These are phyloP conservation scores for Sanghuangporus weigelae DNA, from an alignment of 1,284 basidiomycete genomes.

Conservation along the genomic window DNA sequence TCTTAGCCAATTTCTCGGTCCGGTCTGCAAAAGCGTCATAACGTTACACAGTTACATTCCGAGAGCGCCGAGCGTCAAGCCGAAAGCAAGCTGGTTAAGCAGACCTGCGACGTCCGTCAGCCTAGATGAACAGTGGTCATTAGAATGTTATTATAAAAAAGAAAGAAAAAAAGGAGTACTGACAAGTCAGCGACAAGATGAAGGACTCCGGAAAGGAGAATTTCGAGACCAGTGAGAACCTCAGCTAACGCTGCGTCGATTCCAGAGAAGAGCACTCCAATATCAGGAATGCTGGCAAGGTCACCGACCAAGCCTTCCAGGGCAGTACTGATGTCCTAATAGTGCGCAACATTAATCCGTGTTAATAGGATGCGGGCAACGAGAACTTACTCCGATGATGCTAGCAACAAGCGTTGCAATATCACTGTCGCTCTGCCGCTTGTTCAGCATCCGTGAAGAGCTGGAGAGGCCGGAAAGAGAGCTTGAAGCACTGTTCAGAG, in stretches of 20 bases:
- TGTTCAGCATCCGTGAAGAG: neutral
- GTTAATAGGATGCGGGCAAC: neutral
- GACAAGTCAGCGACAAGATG: conserved; percentile 18
- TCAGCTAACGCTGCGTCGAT: conserved; percentile 19
- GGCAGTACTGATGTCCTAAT: conserved; percentile 8
- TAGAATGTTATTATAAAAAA: neutral
- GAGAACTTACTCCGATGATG: conserved; percentile 9
- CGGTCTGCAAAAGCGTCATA: neutral
- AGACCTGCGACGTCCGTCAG: conserved; percentile 24
- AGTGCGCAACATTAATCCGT: neutral
- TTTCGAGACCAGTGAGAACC: conserved; percentile 18
- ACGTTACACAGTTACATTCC: conserved; percentile 21
- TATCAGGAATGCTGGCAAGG: conserved; percentile 1
- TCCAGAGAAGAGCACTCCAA: conserved; percentile 16
- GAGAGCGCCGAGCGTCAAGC: conserved; percentile 25
- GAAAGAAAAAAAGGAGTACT: neutral
- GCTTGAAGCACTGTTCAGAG: conserved; percentile 14
- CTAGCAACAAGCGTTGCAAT: conserved; percentile 17
- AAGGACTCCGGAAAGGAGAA: conserved; percentile 20
- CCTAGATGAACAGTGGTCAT: conserved; percentile 9
- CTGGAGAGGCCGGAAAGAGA: conserved; percentile 7
- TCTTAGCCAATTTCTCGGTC: neutral
- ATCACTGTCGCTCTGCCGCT: conserved; percentile 18
- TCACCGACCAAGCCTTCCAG: neutral
- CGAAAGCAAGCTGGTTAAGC: conserved; percentile 22